Evolutionary conservation across 2,329 filamentous ascomycete genomes (phyloP).

Genomic region (Xylaria sp.): DNA sequence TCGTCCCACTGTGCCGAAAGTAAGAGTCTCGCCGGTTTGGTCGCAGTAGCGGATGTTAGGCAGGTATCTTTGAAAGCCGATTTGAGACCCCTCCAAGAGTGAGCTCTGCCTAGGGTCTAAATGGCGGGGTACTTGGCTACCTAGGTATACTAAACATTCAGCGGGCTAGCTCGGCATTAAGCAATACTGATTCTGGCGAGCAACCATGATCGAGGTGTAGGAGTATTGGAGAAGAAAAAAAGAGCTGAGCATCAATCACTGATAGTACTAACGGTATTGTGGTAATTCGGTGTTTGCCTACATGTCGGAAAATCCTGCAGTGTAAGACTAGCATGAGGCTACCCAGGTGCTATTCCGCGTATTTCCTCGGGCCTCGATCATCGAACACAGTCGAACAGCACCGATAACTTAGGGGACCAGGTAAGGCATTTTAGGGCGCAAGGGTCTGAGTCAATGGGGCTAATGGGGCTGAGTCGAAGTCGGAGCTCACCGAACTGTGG

Average conservation of each 20-base stretch:
- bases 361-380: conserved; percentile 23
- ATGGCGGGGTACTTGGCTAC: conserved; percentile 28
- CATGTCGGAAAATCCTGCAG: not conserved
- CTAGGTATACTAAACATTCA: not conserved
- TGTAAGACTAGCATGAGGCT: not conserved
- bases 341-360: not conserved
- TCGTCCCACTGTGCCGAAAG: conserved; percentile 2
- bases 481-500: conserved; percentile 1
- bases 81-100: not conserved
- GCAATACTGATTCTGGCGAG: not conserved
- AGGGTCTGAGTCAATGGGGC: conserved; percentile 2
- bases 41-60: conserved; percentile 12
- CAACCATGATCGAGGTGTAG: not conserved
- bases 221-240: not conserved
- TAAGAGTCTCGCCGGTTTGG: conserved; percentile 5
- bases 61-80: not conserved
- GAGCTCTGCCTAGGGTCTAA: conserved; percentile 3
- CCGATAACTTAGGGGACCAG: conserved; percentile 3
- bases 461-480: conserved; percentile 7
- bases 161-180: not conserved
- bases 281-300: conserved; percentile 10
- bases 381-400: conserved; percentile 33
- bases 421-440: not conserved
- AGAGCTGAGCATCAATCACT: not conserved
- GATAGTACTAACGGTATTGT: not conserved